Evolutionary conservation across 306 rosid species (phyloP).

Genomic region (Rubus idaeus): DNA sequence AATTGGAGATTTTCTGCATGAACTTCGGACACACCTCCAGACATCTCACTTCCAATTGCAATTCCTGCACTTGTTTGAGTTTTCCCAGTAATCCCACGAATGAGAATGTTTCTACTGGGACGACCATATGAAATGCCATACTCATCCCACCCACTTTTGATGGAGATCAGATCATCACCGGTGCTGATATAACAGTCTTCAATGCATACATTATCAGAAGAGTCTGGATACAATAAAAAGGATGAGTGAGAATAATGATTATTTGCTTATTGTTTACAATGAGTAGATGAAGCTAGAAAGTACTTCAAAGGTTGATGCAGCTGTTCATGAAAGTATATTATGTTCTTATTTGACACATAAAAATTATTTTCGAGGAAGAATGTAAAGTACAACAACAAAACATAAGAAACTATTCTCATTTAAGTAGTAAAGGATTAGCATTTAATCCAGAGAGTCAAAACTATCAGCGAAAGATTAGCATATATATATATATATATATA

Average conservation of each 20-base stretch:
- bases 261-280: not conserved
- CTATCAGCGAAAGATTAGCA: too few relatives aligned
- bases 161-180: conserved; percentile 75
- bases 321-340: not conserved
- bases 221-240: conserved; percentile 48
- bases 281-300: not conserved
- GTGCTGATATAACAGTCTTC: conserved; percentile 84
- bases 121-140: conserved; percentile 65
- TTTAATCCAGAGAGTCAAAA: not conserved
- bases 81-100: conserved; percentile 52
- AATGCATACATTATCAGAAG: conserved; percentile 68
- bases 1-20: conserved; percentile 56
- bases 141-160: conserved; percentile 90
- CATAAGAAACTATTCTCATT: too few relatives aligned
- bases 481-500: too few relatives aligned
- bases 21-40: conserved; percentile 75
- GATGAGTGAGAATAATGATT: conserved; percentile 21
- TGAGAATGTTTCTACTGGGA: conserved; percentile 60
- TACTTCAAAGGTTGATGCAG: conserved; percentile 14
- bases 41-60: conserved; percentile 86
- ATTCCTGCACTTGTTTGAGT: conserved; percentile 61
- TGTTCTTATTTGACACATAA: not conserved
- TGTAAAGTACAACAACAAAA: not conserved
- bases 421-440: not conserved
- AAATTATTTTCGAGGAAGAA: not conserved